Evolutionary conservation across 495 filamentous ascomycete species (phyloP), one percentile per base, ranked within the genome.

Genomic region (Parachaetomium inaequale): DNA sequence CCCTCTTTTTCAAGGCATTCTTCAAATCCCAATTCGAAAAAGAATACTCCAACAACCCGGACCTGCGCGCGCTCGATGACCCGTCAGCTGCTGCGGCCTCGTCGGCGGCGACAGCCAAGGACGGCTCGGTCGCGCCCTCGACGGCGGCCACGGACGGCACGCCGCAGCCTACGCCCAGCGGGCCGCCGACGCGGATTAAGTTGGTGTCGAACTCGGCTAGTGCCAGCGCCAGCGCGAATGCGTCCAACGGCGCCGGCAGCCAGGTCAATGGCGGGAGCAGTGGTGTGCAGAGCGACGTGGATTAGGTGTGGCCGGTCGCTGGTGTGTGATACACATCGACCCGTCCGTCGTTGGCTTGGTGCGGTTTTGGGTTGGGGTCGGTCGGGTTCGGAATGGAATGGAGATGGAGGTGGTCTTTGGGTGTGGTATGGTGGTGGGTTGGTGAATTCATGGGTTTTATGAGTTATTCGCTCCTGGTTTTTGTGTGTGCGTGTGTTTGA

Each of bases 41-140:
- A 51, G 85, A 88, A 64, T 83, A 90, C n/a, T 84, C 81, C 38
- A 79, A 79, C 12, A 79, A 92, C 69, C 88, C 90, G 3, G 85
- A 92, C 68, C 83, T 93, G 46, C 83, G 82, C 66, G 88, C 89
- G 58, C 85, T 87, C 28, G 91, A 94, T 58, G 78, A 81, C 36
- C 62, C 63, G 5, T 60, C 56, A 4, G 19, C 56, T 17, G 19
- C 55, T 19, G 12, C 55, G 3, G 60, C 65, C 3, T 31, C 5
- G 14, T 2, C 36, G 14, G 14, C 50, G 5, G 31, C 67, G 8
- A 81, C 80, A 7, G 65, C 68, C 26, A 80, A 91, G 72, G 89
- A 87, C 36, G 79, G 76, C 58, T 88, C 88, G 7, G 87, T 82
- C 17, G 83, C 85, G 7, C 84, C 84, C 15, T 84, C 85, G 21